These are phyloP conservation scores for Arthromyces matolae DNA, from an alignment of 768 basidiomycete species.

Conservation along the genomic window DNA sequence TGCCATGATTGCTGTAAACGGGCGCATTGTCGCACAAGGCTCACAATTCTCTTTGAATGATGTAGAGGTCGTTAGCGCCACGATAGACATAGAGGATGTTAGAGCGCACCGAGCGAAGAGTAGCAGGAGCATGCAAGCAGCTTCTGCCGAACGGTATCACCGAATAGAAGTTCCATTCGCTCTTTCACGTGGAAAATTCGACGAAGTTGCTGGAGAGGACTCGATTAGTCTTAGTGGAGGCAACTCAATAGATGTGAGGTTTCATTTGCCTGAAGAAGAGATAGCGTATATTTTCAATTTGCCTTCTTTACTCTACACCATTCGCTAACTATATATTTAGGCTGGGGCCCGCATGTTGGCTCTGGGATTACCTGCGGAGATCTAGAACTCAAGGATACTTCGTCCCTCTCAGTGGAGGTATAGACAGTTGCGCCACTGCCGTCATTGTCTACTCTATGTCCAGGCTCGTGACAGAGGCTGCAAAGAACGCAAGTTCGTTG, in stretches of 20 bases:
- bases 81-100: slow-evolving; percentile 95
- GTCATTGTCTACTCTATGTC: slow-evolving; percentile 98
- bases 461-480: slow-evolving; percentile 80
- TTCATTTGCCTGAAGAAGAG: slow-evolving; percentile 91
- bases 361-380: slow-evolving; percentile 98
- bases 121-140: slow-evolving; percentile 89
- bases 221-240: slow-evolving; percentile 35
- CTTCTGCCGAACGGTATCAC: slow-evolving; percentile 67
- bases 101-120: slow-evolving; percentile 82
- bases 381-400: slow-evolving; percentile 95
- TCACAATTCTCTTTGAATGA: slow-evolving; percentile 95
- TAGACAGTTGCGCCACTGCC: slow-evolving; percentile 96
- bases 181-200: slow-evolving; percentile 71
- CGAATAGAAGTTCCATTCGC: slow-evolving; percentile 81
- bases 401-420: slow-evolving; percentile 90
- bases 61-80: slow-evolving; percentile 94
- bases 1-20: slow-evolving; percentile 94
- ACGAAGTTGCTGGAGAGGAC: slow-evolving; percentile 54
- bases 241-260: slow-evolving; percentile 51
- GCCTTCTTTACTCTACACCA: neutral
- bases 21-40: slow-evolving; percentile 88
- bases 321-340: slow-evolving; percentile 52
- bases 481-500: slow-evolving; percentile 57
- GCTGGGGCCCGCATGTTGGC: slow-evolving; percentile 98
- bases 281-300: slow-evolving; percentile 71